Conservation (phyloP, 1,284 basidiomycete genomes). For the Irpex sp. region DNA sequence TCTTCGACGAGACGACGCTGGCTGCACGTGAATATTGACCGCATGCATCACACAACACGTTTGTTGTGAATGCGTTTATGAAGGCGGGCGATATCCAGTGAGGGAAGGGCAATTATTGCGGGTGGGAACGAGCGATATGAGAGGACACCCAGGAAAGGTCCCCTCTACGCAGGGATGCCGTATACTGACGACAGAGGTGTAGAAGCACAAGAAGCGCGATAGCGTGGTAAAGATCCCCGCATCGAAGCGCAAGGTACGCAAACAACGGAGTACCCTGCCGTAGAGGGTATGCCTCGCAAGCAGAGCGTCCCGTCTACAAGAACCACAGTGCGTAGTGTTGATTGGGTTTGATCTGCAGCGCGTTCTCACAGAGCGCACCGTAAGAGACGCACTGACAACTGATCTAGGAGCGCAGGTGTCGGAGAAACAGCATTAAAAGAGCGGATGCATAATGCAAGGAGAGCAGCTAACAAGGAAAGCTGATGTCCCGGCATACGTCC, state of each 20-base stretch:
- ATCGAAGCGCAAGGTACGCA: background rate
- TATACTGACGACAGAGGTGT: background rate
- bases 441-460: constrained; percentile 4
- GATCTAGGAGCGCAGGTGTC: background rate
- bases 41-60: background rate
- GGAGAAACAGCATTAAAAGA: background rate
- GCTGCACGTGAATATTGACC: background rate
- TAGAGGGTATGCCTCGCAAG: background rate
- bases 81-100: background rate
- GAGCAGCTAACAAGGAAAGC: constrained; percentile 7
- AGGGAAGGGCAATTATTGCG: background rate
- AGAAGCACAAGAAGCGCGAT: background rate
- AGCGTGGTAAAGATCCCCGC: background rate
- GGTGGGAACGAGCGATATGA: background rate
- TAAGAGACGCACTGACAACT: background rate
- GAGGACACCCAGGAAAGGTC: background rate
- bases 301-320: background rate
- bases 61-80: background rate
- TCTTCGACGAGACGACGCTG: background rate
- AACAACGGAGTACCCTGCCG: background rate
- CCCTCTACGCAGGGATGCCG: background rate
- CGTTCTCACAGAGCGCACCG: background rate
- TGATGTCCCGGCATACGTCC: background rate
- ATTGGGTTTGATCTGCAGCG: background rate
- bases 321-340: background rate